phyloP scores from a whole-genome alignment of 225 moss, liverwort and hornwort species.

The Anthoceros angustus region DNA sequence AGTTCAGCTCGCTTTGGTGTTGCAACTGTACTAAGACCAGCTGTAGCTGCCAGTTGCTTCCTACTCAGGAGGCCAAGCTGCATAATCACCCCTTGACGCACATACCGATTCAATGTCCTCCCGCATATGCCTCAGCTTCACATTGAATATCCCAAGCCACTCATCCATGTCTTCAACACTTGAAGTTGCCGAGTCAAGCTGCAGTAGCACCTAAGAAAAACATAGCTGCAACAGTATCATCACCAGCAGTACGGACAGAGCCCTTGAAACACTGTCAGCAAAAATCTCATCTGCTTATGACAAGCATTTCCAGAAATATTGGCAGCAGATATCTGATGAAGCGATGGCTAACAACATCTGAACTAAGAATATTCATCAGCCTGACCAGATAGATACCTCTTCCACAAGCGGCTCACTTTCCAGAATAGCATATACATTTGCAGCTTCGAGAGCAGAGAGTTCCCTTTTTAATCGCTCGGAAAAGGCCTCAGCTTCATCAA shows the following conservation, averaged over 20 bases:
- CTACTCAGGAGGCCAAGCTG: slow-evolving; percentile 4
- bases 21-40: background rate
- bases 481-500: slow-evolving; percentile 99
- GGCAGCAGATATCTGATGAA: background rate
- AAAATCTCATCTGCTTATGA: too few relatives aligned
- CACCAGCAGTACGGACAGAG: background rate
- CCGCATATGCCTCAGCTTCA: slow-evolving; percentile 95
- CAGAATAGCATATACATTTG: slow-evolving; percentile 95
- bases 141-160: slow-evolving; percentile 98
- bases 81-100: background rate
- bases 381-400: slow-evolving; percentile 39
- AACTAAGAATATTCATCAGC: background rate
- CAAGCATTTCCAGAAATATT: background rate
- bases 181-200: slow-evolving; percentile 87
- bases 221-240: background rate
- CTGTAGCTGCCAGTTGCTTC: slow-evolving; percentile 5
- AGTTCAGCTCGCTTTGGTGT: background rate
- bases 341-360: background rate
- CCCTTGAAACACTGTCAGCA: too few relatives aligned
- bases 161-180: slow-evolving; percentile 99
- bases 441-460: slow-evolving; percentile 95
- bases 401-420: slow-evolving; percentile 99
- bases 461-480: slow-evolving; percentile 97
- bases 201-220: slow-evolving; percentile 68
- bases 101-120: slow-evolving; percentile 98